phyloP scores from a whole-genome alignment of 2,329 filamentous ascomycete genomes.

The Xylariaceae sp. region DNA sequence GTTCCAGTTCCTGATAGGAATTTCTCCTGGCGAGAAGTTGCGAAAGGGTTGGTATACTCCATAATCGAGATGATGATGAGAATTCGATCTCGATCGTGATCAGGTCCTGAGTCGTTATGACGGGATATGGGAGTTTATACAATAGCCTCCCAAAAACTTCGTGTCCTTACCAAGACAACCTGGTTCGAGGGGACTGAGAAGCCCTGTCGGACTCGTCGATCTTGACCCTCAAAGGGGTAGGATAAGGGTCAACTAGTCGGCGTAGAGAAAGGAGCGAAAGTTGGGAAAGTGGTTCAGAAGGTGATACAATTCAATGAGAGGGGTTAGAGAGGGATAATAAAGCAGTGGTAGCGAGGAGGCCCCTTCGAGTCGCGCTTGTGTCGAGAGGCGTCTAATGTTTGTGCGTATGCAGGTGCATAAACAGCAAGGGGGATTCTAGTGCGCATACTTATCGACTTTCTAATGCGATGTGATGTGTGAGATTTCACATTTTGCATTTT shows the following conservation, averaged over 20 bases:
- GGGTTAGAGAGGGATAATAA: constrained; percentile 40
- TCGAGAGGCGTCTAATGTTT: constrained; percentile 36
- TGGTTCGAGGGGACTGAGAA: constrained; percentile 18
- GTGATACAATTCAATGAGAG: constrained; percentile 33
- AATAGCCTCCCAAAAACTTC: constrained; percentile 19
- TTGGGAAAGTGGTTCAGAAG: constrained; percentile 30
- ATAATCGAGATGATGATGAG: constrained; percentile 29
- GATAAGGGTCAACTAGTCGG: constrained; percentile 28
- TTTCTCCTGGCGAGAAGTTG: constrained; percentile 18
- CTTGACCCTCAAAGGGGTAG: constrained; percentile 30
- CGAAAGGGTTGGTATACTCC: constrained; percentile 33
- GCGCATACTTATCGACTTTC: constrained; percentile 8
- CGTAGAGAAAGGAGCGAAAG: constrained; percentile 27
- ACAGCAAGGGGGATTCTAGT: constrained; percentile 42
- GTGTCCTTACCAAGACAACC: constrained; percentile 32
- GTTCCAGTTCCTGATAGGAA: constrained; percentile 8
- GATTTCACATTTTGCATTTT: constrained; percentile 35
- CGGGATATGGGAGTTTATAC: constrained; percentile 39
- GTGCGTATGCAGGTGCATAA: constrained; percentile 39
- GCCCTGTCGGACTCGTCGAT: constrained; percentile 26
- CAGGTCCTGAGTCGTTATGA: constrained; percentile 33
- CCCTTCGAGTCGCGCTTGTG: constrained; percentile 33
- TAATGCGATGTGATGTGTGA: constrained; percentile 34
- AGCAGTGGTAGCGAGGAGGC: constrained; percentile 30
- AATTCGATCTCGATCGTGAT: constrained; percentile 32